Evolutionary conservation across 768 basidiomycete genomes (phyloP).

Genomic region (Rubroboletus pulcherrimus): DNA sequence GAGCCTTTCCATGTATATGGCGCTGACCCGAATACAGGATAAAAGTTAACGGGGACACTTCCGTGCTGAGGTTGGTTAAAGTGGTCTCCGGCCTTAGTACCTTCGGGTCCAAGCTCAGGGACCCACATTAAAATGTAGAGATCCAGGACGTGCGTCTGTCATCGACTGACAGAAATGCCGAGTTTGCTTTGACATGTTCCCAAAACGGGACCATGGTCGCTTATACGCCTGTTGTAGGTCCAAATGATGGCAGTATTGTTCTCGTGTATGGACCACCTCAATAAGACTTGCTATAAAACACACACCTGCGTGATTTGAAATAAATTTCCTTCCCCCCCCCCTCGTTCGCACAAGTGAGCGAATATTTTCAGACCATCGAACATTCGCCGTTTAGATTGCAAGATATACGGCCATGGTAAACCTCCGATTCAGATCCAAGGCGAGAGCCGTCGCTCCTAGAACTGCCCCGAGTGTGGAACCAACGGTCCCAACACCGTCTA

Average conservation of each 20-base stretch:
- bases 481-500: background rate
- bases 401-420: conserved; percentile 6
- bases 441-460: background rate
- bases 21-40: background rate
- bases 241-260: conserved; percentile 12
- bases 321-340: background rate
- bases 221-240: conserved; percentile 16
- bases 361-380: background rate
- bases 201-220: conserved; percentile 5
- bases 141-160: background rate
- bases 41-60: background rate
- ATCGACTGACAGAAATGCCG: background rate
- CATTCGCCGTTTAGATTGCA: background rate
- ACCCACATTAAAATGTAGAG: background rate
- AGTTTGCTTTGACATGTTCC: conserved; percentile 16
- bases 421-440: conserved; percentile 10
- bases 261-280: background rate
- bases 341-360: background rate
- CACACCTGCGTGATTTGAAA: background rate
- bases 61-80: too few species aligned
- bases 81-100: background rate
- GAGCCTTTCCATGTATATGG: background rate
- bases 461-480: background rate
- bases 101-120: background rate
- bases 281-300: conserved; percentile 7